Base-by-base conservation (phyloP, 2,329 filamentous ascomycete genomes). In the Cylindrodendrum hubeiense region DNA sequence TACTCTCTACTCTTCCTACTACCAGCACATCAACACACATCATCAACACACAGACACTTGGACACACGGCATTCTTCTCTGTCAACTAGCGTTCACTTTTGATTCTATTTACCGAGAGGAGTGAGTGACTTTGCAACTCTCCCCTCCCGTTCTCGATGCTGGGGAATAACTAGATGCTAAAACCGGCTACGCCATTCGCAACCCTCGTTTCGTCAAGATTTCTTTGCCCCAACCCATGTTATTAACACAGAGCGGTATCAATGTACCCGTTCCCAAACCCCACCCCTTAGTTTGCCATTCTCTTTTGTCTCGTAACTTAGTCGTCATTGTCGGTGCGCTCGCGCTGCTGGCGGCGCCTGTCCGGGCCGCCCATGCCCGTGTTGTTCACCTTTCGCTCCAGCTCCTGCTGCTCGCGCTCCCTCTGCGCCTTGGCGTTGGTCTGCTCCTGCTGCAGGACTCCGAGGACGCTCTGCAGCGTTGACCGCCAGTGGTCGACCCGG, bases 401-500 rank as follows among this genome's bases (percentile, higher is more conserved):
- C 79, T 93, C 90, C 79, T 90, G 89, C 70, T 86, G 81, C 82
- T 94, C 93, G 72, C 91, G 91, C 84, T 97, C 94, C 83, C 90
- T 91, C 80, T 93, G 90, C 58, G 89, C 84, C 74, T 92, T 87
- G 72, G 92, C 95, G 75, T 93, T 91, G 82, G 91, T 86, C 85
- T 97, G 91, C 85, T 97, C 93, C 78, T 89, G 85, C 76, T 91
- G 89, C 71, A 98, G 88, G 49, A 96, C 93, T 60, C 86, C 84
- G 72, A 97, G 84, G 19, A 99, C 94, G 71, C 89, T 90, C 77
- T 89, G 87, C 75, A 98, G 85, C 74, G 93, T 95, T 74, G 89
- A 87, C 80, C 92, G 91, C 95, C 95, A 98, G 80, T 94, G 93
- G 82, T 97, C 95, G 75, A 99, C 85, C 67, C 95, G 89, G 69